Evolutionary conservation across 345 rosid genomes (phyloP).

Genomic region (Clausena lansium): DNA sequence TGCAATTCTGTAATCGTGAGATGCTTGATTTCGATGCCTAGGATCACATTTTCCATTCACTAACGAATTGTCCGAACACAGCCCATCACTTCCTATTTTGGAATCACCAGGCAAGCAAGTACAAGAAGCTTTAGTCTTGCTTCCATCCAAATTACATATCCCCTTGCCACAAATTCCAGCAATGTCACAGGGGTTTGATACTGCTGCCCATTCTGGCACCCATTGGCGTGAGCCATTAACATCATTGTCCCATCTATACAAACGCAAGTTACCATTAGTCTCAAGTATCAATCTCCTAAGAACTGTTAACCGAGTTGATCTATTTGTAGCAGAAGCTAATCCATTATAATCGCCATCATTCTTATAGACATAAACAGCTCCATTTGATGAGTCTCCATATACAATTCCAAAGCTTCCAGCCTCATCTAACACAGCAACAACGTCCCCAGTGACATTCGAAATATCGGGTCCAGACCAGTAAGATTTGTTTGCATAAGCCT

Average conservation of each 20-base stretch:
- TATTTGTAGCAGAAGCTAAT: slow-evolving; percentile 34
- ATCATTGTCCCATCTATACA: slow-evolving; percentile 83
- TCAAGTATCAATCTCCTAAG: slow-evolving; percentile 67
- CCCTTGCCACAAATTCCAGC: slow-evolving; percentile 91
- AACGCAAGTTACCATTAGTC: slow-evolving; percentile 67
- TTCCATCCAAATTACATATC: slow-evolving; percentile 63
- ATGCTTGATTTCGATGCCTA: slow-evolving; percentile 24
- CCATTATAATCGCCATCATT: slow-evolving; percentile 57
- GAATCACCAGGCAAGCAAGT: slow-evolving; percentile 68
- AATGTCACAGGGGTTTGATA: slow-evolving; percentile 81
- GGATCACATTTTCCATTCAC: slow-evolving; percentile 42
- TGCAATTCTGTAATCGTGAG: slow-evolving; percentile 44
- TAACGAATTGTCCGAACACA: slow-evolving; percentile 55
- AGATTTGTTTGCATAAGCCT: slow-evolving; percentile 57
- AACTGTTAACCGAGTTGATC: slow-evolving; percentile 34
- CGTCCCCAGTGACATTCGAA: slow-evolving; percentile 80
- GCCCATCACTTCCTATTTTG: slow-evolving; percentile 27
- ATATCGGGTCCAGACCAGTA: slow-evolving; percentile 89
- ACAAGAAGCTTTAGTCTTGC: slow-evolving; percentile 77
- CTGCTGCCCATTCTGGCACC: slow-evolving; percentile 92
- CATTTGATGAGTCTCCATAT: slow-evolving; percentile 66
- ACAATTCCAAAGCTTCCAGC: slow-evolving; percentile 87
- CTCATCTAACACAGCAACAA: slow-evolving; percentile 63
- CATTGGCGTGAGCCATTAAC: slow-evolving; percentile 77
- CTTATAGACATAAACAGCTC: slow-evolving; percentile 80